Conservation (phyloP, 2,329 filamentous ascomycete genomes). For the Ceratocystis smalleyi region DNA sequence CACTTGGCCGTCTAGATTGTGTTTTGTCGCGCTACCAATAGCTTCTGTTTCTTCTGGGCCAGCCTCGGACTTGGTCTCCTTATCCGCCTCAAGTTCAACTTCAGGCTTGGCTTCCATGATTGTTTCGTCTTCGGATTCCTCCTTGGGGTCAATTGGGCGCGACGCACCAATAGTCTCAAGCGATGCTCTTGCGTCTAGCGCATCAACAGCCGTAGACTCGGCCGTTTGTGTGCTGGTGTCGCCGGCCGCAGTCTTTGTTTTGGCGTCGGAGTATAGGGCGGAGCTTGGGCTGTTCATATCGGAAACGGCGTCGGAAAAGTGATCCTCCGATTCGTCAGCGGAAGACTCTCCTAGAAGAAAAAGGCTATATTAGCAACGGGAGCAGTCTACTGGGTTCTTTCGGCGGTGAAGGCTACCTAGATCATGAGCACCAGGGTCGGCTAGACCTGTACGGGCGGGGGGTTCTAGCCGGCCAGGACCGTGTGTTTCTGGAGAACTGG, state of each 20-base stretch:
- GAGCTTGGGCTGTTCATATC: constrained; percentile 29
- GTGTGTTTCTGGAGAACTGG: neutral
- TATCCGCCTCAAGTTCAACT: neutral
- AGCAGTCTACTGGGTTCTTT: neutral
- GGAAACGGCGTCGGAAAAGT: constrained; percentile 53
- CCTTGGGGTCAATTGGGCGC: constrained; percentile 4
- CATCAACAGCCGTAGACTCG: constrained; percentile 39
- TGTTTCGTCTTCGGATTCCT: constrained; percentile 13
- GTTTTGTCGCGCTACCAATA: neutral
- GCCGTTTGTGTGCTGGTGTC: constrained; percentile 28
- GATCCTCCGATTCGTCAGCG: constrained; percentile 44
- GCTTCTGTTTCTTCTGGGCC: neutral
- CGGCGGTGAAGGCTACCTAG: constrained; percentile 30
- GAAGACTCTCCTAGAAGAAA: constrained; percentile 11
- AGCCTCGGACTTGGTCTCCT: neutral
- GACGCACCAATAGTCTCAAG: constrained; percentile 20
- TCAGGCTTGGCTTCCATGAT: neutral
- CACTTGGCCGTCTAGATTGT: neutral
- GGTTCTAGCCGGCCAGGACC: constrained; percentile 4
- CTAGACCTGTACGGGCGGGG: constrained; percentile 18
- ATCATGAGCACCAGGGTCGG: constrained; percentile 45
- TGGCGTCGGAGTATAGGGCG: constrained; percentile 37
- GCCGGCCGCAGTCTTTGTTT: constrained; percentile 3
- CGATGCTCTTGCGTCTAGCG: constrained; percentile 19
- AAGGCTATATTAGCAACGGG: neutral